phyloP scores from a whole-genome alignment of 2,329 filamentous ascomycete species.

The Pseudogymnoascus sp. region DNA sequence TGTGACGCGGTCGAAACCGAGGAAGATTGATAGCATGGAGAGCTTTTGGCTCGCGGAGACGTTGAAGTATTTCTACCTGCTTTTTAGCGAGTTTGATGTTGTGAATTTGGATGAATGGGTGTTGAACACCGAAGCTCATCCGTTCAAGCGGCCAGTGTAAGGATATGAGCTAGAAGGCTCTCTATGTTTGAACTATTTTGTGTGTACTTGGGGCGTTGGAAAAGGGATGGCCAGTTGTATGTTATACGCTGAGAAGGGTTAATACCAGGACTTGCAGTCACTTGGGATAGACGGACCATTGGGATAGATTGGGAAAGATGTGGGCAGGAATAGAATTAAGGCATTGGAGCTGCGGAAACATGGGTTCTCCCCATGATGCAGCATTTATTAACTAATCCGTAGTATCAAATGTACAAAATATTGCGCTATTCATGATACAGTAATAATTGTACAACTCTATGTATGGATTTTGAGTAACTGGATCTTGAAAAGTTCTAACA shows the following conservation, averaged over 20 bases:
- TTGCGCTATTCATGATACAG: not conserved
- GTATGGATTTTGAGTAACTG: not conserved
- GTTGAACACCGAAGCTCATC: conserved; percentile 34
- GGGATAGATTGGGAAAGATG: not conserved
- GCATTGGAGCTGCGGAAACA: not conserved
- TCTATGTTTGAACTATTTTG: not conserved
- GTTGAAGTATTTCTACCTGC: conserved; percentile 76
- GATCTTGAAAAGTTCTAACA: no score
- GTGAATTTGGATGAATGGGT: conserved; percentile 58
- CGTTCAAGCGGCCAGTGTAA: conserved; percentile 14
- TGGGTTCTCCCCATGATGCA: not conserved
- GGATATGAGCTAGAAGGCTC: not conserved
- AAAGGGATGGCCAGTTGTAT: not conserved
- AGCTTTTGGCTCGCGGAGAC: conserved; percentile 58
- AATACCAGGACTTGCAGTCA: not conserved
- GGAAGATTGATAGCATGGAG: conserved; percentile 49
- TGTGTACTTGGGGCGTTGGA: conserved; percentile 4
- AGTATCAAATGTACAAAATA: not conserved
- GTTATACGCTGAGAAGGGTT: not conserved
- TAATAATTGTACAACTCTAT: not conserved
- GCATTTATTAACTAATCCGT: not conserved
- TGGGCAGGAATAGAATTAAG: not conserved
- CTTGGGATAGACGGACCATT: not conserved
- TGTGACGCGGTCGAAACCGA: conserved; percentile 20
- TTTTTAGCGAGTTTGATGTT: conserved; percentile 58